phyloP scores from a whole-genome alignment of 179 eudicot genomes.

The Beta lomatogona region DNA sequence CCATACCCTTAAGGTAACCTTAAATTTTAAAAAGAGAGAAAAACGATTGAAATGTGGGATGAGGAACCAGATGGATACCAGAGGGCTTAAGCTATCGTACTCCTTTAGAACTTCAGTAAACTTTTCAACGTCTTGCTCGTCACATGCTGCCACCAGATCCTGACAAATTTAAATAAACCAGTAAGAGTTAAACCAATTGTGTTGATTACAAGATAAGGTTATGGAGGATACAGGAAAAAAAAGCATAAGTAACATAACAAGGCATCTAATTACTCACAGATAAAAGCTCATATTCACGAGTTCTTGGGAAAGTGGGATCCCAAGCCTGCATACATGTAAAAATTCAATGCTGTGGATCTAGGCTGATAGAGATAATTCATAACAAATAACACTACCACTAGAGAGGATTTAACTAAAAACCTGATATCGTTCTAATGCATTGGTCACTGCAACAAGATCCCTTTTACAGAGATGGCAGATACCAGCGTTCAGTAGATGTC shows the following conservation, averaged over 20 bases:
- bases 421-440: slow-evolving; percentile 53
- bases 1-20: neutral
- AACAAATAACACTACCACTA: neutral
- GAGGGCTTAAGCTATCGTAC: slow-evolving; percentile 46
- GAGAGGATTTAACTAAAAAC: slow-evolving; percentile 19
- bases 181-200: neutral
- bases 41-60: neutral
- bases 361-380: neutral
- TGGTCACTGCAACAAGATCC: slow-evolving; percentile 46
- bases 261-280: slow-evolving; percentile 37
- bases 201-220: neutral
- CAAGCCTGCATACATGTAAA: slow-evolving; percentile 37
- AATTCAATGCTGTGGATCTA: neutral
- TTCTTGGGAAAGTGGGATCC: slow-evolving; percentile 62
- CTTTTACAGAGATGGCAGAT: slow-evolving; percentile 64
- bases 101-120: slow-evolving; percentile 47
- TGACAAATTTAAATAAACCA: slow-evolving; percentile 20
- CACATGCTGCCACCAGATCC: slow-evolving; percentile 52
- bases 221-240: neutral
- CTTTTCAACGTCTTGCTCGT: slow-evolving; percentile 37
- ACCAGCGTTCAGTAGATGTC: slow-evolving; percentile 71
- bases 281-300: slow-evolving; percentile 53
- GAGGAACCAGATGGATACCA: slow-evolving; percentile 25
- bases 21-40: neutral
- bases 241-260: neutral